A percentile compares a stretch with the other conserved stretches of the same genome.
These are phyloP conservation scores for Trichoderma endophyticum DNA, from an alignment of 2,329 filamentous ascomycete species.

Conservation along the genomic window DNA sequence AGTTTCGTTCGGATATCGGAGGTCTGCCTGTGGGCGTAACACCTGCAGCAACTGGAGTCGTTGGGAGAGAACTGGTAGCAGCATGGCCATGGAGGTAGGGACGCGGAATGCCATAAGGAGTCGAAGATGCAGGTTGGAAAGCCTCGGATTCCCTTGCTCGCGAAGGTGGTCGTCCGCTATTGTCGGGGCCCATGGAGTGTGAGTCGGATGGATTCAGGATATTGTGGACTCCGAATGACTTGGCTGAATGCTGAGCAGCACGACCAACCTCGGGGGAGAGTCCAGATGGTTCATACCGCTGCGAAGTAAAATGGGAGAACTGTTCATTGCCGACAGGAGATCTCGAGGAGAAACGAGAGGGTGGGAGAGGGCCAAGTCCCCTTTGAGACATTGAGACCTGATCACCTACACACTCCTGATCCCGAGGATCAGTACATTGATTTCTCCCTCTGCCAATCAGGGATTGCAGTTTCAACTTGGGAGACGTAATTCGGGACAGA, in stretches of 20 bases:
- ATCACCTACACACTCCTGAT: conserved; percentile 52
- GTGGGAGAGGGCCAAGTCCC: conserved; percentile 54
- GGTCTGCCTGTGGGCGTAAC: conserved; percentile 29
- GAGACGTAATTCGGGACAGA: conserved; percentile 1
- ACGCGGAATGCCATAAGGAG: conserved; percentile 25
- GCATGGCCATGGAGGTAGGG: conserved; percentile 29
- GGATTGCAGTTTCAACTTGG: conserved; percentile 20
- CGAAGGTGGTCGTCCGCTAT: conserved; percentile 18
- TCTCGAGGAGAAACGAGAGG: conserved; percentile 48
- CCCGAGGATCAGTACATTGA: conserved; percentile 58
- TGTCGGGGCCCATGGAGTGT: conserved; percentile 23
- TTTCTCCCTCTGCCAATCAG: conserved; percentile 29
- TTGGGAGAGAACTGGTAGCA: conserved; percentile 34
- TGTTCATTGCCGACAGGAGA: conserved; percentile 40
- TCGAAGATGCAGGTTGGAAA: conserved; percentile 22
- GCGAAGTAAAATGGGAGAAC: conserved; percentile 23
- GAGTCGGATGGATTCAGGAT: conserved; percentile 39
- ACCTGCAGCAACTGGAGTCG: conserved; percentile 30
- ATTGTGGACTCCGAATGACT: conserved; percentile 36
- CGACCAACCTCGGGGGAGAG: conserved; percentile 25
- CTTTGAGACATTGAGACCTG: conserved; percentile 64
- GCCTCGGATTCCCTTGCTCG: conserved; percentile 24
- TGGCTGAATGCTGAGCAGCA: conserved; percentile 27
- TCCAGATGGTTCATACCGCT: conserved; percentile 25
- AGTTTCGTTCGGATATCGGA: conserved; percentile 32